Conservation (phyloP, 2,329 filamentous ascomycete species). For the Incumbomyces delicatus region DNA sequence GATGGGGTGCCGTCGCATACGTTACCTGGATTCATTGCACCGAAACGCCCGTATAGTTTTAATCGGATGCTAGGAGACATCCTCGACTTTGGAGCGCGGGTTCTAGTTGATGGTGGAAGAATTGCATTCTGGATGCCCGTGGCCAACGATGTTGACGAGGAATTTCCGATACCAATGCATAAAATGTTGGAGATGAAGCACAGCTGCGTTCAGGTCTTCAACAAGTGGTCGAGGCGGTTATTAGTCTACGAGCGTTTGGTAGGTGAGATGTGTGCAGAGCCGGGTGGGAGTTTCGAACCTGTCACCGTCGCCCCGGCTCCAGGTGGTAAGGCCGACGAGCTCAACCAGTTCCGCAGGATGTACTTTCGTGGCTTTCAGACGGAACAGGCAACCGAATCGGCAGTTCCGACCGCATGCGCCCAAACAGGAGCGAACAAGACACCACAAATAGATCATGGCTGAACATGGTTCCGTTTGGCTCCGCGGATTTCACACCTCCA, state of each 20-base stretch:
- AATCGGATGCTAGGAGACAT: slow-evolving; percentile 84
- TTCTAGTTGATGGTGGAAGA: slow-evolving; percentile 67
- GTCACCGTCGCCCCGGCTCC: slow-evolving; percentile 25
- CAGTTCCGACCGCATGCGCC: not conserved
- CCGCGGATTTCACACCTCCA: slow-evolving; percentile 45
- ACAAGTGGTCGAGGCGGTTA: slow-evolving; percentile 82
- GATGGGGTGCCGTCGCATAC: slow-evolving; percentile 61
- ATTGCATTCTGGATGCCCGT: slow-evolving; percentile 97
- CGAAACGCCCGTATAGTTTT: slow-evolving; percentile 89
- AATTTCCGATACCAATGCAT: slow-evolving; percentile 43
- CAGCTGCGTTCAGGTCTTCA: slow-evolving; percentile 77
- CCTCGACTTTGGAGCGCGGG: slow-evolving; percentile 66
- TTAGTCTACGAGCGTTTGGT: slow-evolving; percentile 72
- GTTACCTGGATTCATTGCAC: slow-evolving; percentile 67
- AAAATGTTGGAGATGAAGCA: slow-evolving; percentile 62
- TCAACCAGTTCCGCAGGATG: slow-evolving; percentile 57
- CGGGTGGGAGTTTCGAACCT: slow-evolving; percentile 7
- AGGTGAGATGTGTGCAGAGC: slow-evolving; percentile 39
- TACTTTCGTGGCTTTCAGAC: slow-evolving; percentile 17
- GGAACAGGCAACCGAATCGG: not conserved
- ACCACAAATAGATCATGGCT: slow-evolving; percentile 3
- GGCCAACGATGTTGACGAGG: slow-evolving; percentile 65
- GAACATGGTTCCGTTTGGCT: not conserved
- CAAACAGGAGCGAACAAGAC: not conserved
- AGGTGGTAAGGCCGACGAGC: slow-evolving; percentile 51